Percentiles rank a stretch among this genome's conserved stretches.
Evolutionary conservation across 495 filamentous ascomycete species (phyloP).

Genomic region (Collariella sp.): DNA sequence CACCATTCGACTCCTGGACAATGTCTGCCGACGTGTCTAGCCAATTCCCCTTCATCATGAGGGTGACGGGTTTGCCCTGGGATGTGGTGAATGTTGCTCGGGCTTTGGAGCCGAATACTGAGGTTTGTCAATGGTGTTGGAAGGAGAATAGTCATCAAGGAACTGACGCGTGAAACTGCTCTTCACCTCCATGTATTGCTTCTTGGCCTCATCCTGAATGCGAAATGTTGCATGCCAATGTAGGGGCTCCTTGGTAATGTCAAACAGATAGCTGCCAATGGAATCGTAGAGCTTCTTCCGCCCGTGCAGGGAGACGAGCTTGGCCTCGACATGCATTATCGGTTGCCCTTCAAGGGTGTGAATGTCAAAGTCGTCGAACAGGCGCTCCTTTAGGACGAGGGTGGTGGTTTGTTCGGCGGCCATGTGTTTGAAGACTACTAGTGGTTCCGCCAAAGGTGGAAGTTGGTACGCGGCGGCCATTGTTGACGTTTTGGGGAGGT

Average conservation of each 20-base stretch:
- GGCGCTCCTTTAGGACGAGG: conserved; percentile 47
- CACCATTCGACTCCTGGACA: conserved; percentile 32
- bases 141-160: not conserved
- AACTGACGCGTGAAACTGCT: conserved; percentile 41
- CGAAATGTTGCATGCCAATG: conserved; percentile 43
- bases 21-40: conserved; percentile 43
- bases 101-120: conserved; percentile 41
- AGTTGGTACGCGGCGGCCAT: conserved; percentile 19
- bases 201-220: conserved; percentile 29
- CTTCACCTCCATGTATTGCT: conserved; percentile 45
- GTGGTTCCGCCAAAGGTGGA: conserved; percentile 25
- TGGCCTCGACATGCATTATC: conserved; percentile 46
- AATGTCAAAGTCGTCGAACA: conserved; percentile 51
- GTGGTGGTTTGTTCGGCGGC: conserved; percentile 38
- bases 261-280: conserved; percentile 41
- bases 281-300: conserved; percentile 44
- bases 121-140: not conserved
- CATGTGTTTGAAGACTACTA: conserved; percentile 45
- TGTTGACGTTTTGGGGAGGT: not conserved
- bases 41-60: conserved; percentile 38
- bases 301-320: conserved; percentile 27
- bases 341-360: conserved; percentile 36
- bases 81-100: conserved; percentile 40
- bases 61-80: conserved; percentile 27
- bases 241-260: conserved; percentile 44